A percentile compares a stretch with the other conserved stretches of the same genome.
These are phyloP conservation scores for Linderniella brevidens DNA, from an alignment of 257 asterid genomes.

Conservation along the genomic window DNA sequence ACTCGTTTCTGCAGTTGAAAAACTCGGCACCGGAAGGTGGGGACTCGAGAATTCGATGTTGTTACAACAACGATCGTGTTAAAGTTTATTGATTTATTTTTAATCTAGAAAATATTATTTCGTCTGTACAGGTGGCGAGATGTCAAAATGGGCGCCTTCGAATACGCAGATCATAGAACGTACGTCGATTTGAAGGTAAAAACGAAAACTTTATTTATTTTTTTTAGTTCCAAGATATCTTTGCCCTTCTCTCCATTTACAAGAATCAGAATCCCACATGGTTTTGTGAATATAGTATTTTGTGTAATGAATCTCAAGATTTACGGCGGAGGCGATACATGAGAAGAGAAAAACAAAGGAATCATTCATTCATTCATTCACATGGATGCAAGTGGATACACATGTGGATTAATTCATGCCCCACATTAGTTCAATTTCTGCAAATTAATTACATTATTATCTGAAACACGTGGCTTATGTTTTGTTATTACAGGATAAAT, in stretches of 20 bases:
- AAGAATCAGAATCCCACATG: no score
- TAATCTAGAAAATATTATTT: not conserved
- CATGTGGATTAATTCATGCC: no score
- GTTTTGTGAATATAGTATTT: no score
- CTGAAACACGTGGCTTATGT: not conserved
- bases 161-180: constrained; percentile 81
- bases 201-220: not conserved
- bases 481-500: constrained; percentile 44
- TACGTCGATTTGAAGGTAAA: constrained; percentile 86
- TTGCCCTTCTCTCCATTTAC: no score
- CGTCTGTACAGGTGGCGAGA: constrained; percentile 97
- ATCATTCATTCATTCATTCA: no score
- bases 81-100: constrained; percentile 3
- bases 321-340: no score
- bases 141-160: constrained; percentile 79
- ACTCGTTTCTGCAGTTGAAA: constrained; percentile 1
- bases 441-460: not conserved
- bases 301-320: no score
- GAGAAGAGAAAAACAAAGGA: no score
- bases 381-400: no score
- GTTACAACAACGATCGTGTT: not conserved
- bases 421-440: no score
- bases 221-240: constrained; percentile 4
- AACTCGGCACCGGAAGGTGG: not conserved
- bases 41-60: not conserved